Conservation (phyloP, 2,329 filamentous ascomycete genomes). For the Biscogniauxia marginata region DNA sequence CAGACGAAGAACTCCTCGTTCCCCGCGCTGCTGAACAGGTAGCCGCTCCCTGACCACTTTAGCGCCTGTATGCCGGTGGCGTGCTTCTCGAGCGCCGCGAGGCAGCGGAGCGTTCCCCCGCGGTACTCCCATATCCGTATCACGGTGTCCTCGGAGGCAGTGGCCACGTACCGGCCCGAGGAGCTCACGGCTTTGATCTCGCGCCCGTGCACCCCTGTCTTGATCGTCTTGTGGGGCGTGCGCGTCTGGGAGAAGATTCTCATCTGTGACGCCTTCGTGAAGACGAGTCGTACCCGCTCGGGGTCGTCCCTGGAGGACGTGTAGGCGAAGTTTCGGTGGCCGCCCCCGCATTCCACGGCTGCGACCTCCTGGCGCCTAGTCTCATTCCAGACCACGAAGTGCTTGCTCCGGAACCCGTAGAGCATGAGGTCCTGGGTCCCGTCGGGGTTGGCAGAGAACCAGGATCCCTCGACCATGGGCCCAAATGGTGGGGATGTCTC, state of each 20-base stretch:
- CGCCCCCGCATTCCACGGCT: constrained; percentile 77
- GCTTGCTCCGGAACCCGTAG: constrained; percentile 76
- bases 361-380: constrained; percentile 67
- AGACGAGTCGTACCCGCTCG: constrained; percentile 58
- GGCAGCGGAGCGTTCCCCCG: constrained; percentile 40
- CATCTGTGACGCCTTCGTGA: constrained; percentile 66
- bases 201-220: constrained; percentile 75
- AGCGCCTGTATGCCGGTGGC: constrained; percentile 80
- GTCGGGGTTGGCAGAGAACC: constrained; percentile 44
- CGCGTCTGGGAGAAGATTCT: constrained; percentile 45
- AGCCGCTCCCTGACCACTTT: constrained; percentile 68
- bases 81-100: constrained; percentile 72
- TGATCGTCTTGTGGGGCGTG: constrained; percentile 49
- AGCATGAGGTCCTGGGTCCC: constrained; percentile 59
- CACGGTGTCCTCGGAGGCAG: constrained; percentile 68
- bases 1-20: constrained; percentile 89
- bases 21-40: constrained; percentile 83
- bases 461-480: constrained; percentile 72
- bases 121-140: constrained; percentile 70
- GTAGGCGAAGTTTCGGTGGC: constrained; percentile 71
- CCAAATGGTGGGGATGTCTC: constrained; percentile 69
- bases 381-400: constrained; percentile 82
- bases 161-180: constrained; percentile 52
- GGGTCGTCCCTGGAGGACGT: constrained; percentile 28
- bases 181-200: constrained; percentile 65